These are phyloP conservation scores for Pinus albicaulis DNA, from an alignment of 75 land plant genomes.

Conservation along the genomic window DNA sequence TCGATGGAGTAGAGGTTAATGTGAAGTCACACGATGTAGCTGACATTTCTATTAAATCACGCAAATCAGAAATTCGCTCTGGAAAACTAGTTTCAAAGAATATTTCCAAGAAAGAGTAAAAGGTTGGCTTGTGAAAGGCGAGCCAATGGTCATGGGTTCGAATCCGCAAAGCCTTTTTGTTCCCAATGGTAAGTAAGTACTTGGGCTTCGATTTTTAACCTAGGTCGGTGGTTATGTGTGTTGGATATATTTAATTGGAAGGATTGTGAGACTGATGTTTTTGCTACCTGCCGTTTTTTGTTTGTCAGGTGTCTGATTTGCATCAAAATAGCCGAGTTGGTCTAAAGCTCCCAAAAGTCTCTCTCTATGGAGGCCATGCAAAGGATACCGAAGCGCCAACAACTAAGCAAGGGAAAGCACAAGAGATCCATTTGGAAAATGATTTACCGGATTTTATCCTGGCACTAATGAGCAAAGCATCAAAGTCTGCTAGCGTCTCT, in stretches of 20 bases:
- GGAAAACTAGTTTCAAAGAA: too few relatives aligned
- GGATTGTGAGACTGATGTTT: neutral
- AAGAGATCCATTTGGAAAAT: neutral
- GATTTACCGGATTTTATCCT: neutral
- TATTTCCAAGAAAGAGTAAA: too few relatives aligned
- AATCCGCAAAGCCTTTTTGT: neutral
- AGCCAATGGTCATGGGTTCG: slow-evolving; percentile 1
- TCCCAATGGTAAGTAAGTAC: neutral
- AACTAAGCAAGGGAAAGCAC: neutral
- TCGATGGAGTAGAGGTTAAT: too few relatives aligned
- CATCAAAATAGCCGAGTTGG: neutral
- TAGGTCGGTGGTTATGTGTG: too few relatives aligned
- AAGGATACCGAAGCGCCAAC: neutral
- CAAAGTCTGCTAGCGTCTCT: neutral
- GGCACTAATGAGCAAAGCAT: neutral
- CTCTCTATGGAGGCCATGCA: neutral
- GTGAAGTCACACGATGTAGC: too few relatives aligned
- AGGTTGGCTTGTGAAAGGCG: neutral
- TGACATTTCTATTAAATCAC: too few relatives aligned
- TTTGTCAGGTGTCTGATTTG: too few relatives aligned
- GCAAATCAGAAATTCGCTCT: too few relatives aligned
- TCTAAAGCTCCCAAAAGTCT: neutral
- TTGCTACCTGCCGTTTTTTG: neutral
- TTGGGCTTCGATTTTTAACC: too few relatives aligned
- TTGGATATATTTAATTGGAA: too few relatives aligned